These are phyloP conservation scores for Candida albicans DNA, from an alignment of 1,139 yeast species.

Conservation along the genomic window DNA sequence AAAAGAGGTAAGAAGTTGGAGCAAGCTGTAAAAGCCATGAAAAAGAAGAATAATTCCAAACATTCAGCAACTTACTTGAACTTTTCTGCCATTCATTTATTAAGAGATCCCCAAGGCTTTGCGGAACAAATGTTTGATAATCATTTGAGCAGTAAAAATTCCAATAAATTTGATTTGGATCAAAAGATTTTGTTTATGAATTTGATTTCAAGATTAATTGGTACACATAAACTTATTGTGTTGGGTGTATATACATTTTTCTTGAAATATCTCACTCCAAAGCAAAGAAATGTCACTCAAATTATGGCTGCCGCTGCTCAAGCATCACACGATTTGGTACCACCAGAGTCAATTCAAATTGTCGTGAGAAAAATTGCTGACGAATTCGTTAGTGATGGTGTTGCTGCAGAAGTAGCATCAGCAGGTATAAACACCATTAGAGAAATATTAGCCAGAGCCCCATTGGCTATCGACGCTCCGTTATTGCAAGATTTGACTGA, in stretches of 20 bases:
- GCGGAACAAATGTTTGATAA: conserved; percentile 78
- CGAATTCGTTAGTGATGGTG: conserved; percentile 98
- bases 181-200: conserved; percentile 89
- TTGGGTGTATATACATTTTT: conserved; percentile 87
- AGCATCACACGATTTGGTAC: conserved; percentile 93
- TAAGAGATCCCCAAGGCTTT: conserved; percentile 97
- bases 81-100: conserved; percentile 88
- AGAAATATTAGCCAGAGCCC: conserved; percentile 90
- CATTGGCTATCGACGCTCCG: conserved; percentile 86
- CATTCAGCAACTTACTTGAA: conserved; percentile 75
- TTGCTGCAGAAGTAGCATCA: conserved; percentile 95
- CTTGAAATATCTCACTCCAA: conserved; percentile 87
- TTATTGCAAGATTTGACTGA: conserved; percentile 85
- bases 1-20: conserved; percentile 80
- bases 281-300: conserved; percentile 91
- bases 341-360: conserved; percentile 83
- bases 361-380: conserved; percentile 91
- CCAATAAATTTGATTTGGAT: conserved; percentile 73
- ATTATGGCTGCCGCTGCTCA: conserved; percentile 97
- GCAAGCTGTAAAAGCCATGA: conserved; percentile 64
- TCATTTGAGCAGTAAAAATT: conserved; percentile 68
- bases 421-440: conserved; percentile 96
- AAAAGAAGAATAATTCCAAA: conserved; percentile 55
- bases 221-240: conserved; percentile 89
- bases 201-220: conserved; percentile 81